These are phyloP conservation scores for Nicotiana undulata DNA, from an alignment of 257 asterid species.

Conservation along the genomic window DNA sequence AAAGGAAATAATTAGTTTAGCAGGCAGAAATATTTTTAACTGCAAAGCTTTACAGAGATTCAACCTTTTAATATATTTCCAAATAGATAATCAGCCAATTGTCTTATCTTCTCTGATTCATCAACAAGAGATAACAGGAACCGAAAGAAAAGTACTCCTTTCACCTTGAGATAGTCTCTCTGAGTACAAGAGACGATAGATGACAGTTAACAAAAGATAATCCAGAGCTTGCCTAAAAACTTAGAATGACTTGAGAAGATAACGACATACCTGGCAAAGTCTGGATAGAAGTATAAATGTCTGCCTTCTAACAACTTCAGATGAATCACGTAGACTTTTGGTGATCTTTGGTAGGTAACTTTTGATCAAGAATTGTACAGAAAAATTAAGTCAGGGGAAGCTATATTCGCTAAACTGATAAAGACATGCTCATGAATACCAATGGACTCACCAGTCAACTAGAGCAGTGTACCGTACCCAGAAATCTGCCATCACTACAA, in stretches of 20 bases:
- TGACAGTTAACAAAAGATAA: slow-evolving; percentile 6
- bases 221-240: background rate
- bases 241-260: slow-evolving; percentile 3
- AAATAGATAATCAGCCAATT: slow-evolving; percentile 84
- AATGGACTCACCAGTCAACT: slow-evolving; percentile 71
- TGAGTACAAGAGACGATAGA: slow-evolving; percentile 26
- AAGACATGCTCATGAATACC: background rate
- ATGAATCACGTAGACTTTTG: slow-evolving; percentile 80
- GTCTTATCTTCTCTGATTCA: slow-evolving; percentile 73
- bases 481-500: slow-evolving; percentile 88
- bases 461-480: slow-evolving; percentile 93
- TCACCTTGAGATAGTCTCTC: slow-evolving; percentile 96
- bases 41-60: background rate
- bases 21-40: background rate
- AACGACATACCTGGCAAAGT: slow-evolving; percentile 65
- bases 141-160: slow-evolving; percentile 90
- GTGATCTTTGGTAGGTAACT: slow-evolving; percentile 87
- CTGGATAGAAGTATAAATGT: slow-evolving; percentile 83
- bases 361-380: slow-evolving; percentile 1
- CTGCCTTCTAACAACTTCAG: slow-evolving; percentile 89
- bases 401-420: background rate
- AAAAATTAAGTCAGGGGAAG: background rate
- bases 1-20: background rate
- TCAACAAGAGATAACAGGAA: slow-evolving; percentile 82
- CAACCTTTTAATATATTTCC: slow-evolving; percentile 88